phyloP scores from a whole-genome alignment of 2,329 filamentous ascomycete species.

The Cladosporium colombiae region DNA sequence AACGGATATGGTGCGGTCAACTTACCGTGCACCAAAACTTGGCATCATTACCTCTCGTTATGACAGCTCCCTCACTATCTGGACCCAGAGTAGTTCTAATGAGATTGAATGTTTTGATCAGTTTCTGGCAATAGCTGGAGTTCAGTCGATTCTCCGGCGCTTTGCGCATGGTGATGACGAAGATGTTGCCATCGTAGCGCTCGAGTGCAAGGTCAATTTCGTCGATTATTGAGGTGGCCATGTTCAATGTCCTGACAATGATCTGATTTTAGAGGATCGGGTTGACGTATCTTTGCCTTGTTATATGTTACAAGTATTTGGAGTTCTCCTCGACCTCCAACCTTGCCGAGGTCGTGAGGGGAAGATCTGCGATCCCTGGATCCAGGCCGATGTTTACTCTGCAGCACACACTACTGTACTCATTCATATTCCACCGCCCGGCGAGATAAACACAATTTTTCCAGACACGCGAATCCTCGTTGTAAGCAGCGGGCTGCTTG shows the following conservation, averaged over 20 bases:
- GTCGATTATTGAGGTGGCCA: conserved; percentile 36
- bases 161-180: conserved; percentile 57
- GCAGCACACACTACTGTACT: too few relatives aligned
- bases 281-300: too few relatives aligned
- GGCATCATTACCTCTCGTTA: conserved; percentile 54
- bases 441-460: too few relatives aligned
- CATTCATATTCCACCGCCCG: too few relatives aligned
- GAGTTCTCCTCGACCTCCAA: not conserved
- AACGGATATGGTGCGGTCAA: too few relatives aligned
- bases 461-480: too few relatives aligned
- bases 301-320: not conserved
- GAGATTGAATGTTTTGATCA: conserved; percentile 52
- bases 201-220: conserved; percentile 47
- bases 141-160: conserved; percentile 57
- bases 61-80: conserved; percentile 53
- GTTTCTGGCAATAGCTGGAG: conserved; percentile 52
- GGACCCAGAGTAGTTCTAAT: conserved; percentile 51
- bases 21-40: conserved; percentile 53
- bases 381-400: too few relatives aligned
- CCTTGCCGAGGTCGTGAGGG: conserved; percentile 18
- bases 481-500: too few relatives aligned
- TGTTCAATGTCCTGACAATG: not conserved
- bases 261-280: not conserved
- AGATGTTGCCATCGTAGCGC: conserved; percentile 49
- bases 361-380: conserved; percentile 9